Evolutionary conservation across 345 rosid genomes (phyloP), one percentile per base, ranked within the genome.

Genomic region (Hevea brasiliensis): DNA sequence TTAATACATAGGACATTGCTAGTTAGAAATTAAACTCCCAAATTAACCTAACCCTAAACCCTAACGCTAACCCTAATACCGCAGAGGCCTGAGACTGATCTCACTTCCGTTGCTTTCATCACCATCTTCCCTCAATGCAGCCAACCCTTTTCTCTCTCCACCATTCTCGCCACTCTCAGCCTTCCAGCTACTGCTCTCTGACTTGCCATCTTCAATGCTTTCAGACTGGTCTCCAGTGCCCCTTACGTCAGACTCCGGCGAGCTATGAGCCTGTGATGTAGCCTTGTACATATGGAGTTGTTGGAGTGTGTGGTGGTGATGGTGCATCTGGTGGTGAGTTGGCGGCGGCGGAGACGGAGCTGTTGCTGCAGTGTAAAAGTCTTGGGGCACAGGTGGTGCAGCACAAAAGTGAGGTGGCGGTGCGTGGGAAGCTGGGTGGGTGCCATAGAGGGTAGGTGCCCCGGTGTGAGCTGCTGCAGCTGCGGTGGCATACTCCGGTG

Each of bases 61-160:
- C 40, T 42, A 24, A 66, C 11, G 67, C 54, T 26, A 59, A 11
- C 53, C 20, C 3, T 27, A 61, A 12, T 37, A 2, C 21, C 9
- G 0, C 71, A 81, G 89, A 85, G 92, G 90, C 75, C 90, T 92
- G 83, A 95, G 99, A 66, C 92, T 87, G 74, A 91, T 92, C 83
- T 91, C 97, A 71, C 96, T 92, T 58, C 92, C 98, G 61, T 95
- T 90, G 74, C 91, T 85, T 73, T 87, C 92, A 42, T 89, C 98
- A 8, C 88, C 84, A 18, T 92, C 96, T 61, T 89, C 96, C 55
- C 89, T 87, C 55, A 90, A 68, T 12, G 92, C 87, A 63, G 88
- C 86, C 74, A 87, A 75, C 15, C 37, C 94, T 80, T 79, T 89
- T 53, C 90, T 80, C 76, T 86, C 96, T 15, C 76, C 89, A 15